Conservation (phyloP, 306 rosid genomes). For the Rosa rugosa region DNA sequence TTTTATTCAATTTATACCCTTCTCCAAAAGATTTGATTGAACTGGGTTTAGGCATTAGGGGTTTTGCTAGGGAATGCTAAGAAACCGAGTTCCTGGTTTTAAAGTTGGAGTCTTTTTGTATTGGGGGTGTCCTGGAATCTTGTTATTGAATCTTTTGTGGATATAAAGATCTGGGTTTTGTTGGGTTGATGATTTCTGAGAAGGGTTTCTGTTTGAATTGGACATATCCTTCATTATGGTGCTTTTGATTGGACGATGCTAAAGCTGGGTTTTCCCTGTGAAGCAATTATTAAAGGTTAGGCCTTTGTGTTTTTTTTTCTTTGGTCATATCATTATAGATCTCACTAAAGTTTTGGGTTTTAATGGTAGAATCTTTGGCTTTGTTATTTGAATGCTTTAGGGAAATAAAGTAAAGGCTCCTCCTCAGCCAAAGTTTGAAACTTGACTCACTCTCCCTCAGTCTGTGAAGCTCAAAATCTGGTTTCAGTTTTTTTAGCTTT, state of each 20-base stretch:
- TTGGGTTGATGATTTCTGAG: not conserved
- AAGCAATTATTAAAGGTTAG: constrained; percentile 31
- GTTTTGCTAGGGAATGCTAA: not conserved
- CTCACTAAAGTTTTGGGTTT: constrained; percentile 34
- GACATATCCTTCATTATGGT: constrained; percentile 22
- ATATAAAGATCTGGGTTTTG: constrained; percentile 13
- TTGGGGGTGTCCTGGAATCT: constrained; percentile 20
- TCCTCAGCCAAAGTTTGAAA: constrained; percentile 35
- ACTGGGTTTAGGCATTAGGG: not conserved
- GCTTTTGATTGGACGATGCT: constrained; percentile 30
- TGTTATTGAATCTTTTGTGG: constrained; percentile 25
- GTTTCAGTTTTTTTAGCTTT: constrained; percentile 29
- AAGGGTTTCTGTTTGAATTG: constrained; percentile 24
- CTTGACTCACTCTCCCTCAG: constrained; percentile 15
- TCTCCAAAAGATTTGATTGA: not conserved
- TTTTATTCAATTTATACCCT: not conserved
- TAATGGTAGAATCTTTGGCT: constrained; percentile 34
- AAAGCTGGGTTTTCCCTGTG: constrained; percentile 39
- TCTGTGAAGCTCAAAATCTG: constrained; percentile 20
- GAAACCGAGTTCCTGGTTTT: not conserved
- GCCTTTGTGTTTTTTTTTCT: constrained; percentile 33
- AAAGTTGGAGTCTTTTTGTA: not conserved
- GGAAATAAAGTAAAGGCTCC: constrained; percentile 37
- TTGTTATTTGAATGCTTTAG: constrained; percentile 32
- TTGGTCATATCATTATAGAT: constrained; percentile 25